Percentiles rank a stretch among this genome's conserved stretches.
phyloP scores from a whole-genome alignment of 768 basidiomycete species.

The Lactarius sanguifluus region DNA sequence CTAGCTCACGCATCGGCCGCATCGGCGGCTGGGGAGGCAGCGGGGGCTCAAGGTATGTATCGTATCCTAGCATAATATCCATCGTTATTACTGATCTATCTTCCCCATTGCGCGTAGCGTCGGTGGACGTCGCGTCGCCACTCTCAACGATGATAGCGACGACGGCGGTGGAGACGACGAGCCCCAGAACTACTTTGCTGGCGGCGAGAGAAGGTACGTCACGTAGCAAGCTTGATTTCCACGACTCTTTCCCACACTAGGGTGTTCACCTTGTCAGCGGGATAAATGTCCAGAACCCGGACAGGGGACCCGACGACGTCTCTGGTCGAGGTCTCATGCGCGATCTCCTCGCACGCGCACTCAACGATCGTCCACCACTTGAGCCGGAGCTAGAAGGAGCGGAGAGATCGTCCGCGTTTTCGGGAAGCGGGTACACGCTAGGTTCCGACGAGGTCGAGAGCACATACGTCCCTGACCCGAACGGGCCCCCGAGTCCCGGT shows the following conservation, averaged over 20 bases:
- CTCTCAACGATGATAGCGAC: slow-evolving; percentile 51
- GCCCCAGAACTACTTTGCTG: slow-evolving; percentile 74
- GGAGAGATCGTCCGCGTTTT: slow-evolving; percentile 44
- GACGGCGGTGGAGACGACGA: slow-evolving; percentile 45
- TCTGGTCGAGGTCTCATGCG: slow-evolving; percentile 62
- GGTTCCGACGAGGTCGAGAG: slow-evolving; percentile 91
- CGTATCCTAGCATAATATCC: not conserved
- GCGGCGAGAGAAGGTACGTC: slow-evolving; percentile 86
- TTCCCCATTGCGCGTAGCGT: slow-evolving; percentile 14
- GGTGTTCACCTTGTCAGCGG: slow-evolving; percentile 51
- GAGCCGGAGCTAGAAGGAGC: slow-evolving; percentile 19
- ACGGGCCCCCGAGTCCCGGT: slow-evolving; percentile 37
- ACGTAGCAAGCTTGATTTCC: not conserved
- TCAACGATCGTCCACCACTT: slow-evolving; percentile 49
- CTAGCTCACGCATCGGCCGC: slow-evolving; percentile 31
- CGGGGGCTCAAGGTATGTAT: slow-evolving; percentile 21
- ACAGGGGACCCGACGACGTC: slow-evolving; percentile 36
- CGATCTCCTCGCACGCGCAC: slow-evolving; percentile 77
- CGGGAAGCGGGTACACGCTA: slow-evolving; percentile 77
- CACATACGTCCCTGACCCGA: slow-evolving; percentile 71
- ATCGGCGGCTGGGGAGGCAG: slow-evolving; percentile 31
- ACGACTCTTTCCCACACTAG: slow-evolving; percentile 7
- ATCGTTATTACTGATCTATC: not conserved
- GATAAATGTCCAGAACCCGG: slow-evolving; percentile 84
- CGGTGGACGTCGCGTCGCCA: slow-evolving; percentile 33